Evolutionary conservation across 2,329 filamentous ascomycete species (phyloP).

Genomic region (Onygenales sp.): DNA sequence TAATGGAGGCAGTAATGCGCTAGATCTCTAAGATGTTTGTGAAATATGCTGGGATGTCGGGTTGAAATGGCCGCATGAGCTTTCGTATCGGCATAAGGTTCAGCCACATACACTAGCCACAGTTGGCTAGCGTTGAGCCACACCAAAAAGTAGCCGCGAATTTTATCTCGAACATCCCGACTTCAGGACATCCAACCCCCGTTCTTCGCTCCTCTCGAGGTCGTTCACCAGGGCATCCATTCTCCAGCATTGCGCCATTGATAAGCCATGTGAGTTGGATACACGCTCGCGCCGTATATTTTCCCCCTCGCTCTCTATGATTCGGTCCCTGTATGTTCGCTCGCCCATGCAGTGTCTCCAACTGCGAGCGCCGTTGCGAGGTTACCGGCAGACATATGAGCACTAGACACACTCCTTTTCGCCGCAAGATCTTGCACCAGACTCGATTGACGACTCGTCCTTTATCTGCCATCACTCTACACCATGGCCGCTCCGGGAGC

Average conservation of each 20-base stretch:
- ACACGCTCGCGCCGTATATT: background rate
- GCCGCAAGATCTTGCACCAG: background rate
- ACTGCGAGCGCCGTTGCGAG: conserved; percentile 8
- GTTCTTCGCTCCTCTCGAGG: background rate
- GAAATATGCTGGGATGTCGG: background rate
- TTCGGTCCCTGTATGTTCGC: conserved; percentile 26
- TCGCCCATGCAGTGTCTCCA: conserved; percentile 22
- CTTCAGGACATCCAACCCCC: background rate
- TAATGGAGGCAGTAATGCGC: background rate
- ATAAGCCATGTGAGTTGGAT: background rate
- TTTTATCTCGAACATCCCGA: background rate
- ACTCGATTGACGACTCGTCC: no score
- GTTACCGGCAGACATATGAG: background rate
- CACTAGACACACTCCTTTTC: background rate
- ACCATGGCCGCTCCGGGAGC: background rate
- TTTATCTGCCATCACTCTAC: background rate
- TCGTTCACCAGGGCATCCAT: background rate
- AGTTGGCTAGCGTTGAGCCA: background rate
- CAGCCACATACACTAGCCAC: background rate
- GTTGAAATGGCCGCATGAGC: background rate
- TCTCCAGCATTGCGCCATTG: background rate
- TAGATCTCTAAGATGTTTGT: background rate
- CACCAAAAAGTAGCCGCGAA: background rate
- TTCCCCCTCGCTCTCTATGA: conserved; percentile 11
- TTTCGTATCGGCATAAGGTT: background rate